Base-by-base conservation (phyloP, 495 filamentous ascomycete species). In the Lichenothelia convexa region DNA sequence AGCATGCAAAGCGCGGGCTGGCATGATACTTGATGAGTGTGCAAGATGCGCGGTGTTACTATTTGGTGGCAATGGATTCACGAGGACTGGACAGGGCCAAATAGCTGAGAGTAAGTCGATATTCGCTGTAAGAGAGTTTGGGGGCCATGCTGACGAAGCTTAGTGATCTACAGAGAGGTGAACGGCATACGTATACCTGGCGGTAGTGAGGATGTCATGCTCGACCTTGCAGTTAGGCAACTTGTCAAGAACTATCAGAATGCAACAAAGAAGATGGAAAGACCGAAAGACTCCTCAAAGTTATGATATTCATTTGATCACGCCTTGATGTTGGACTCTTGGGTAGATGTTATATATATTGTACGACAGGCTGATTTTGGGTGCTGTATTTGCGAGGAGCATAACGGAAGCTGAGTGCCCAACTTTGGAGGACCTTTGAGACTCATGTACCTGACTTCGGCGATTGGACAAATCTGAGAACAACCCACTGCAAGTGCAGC, bases 51-150 rank as follows among this genome's bases (percentile, higher is more conserved):
- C 77, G 1, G 64, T 80, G 21, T 49, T 82, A 35, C 48, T 85
- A 35, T 80, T 83, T 51, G 77, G 78, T 2, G 78, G 78, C 3
- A 78, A 72, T 51, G 79, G 79, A 0, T 78, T 68, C 34, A 81
- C 77, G 17, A 67, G 61, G 34, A 67, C 63, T 4, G 79, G 79
- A 2, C 68, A 70, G 55, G 78, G 78, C 3, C 74, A 78, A 57
- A 55, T 81, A 38, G 66, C 68, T n/a, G 75, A 81, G 57, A 61
- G 73, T 68, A 58, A 54, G 56, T 49, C 35, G 43, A 8, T 34
- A n/a, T 22, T 29, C 13, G 6, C 20, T 40, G 7, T 26, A 17
- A 6, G 12, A 5, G 24, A 1, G 24, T 9, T 13, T 29, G 24
- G 9, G 24, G 9, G 15, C 9, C n/a, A n/a, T n/a, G n/a, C n/a